Evolutionary conservation across 148 eudicot species (phyloP), one percentile per base, ranked within the genome.

Genomic region (Camellia sinensis): DNA sequence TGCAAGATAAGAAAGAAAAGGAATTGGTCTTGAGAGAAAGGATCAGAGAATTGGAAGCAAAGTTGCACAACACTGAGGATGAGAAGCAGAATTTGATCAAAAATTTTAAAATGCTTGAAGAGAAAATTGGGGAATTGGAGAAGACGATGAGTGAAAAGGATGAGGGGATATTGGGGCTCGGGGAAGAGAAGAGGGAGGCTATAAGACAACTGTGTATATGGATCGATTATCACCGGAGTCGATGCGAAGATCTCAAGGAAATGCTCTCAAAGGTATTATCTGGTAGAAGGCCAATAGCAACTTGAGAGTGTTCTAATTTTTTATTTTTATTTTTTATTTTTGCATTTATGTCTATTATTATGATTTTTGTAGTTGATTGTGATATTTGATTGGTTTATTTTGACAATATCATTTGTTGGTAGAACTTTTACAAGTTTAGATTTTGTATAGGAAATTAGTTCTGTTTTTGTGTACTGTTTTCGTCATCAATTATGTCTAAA

Each of bases 171-270:
- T 57, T 73, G 54, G 89, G 79, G 4, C 74, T 94, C 6, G 86
- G 86, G 45, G 94, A 92, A 67, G 94, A 92, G 88, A 94, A 94
- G 80, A 88, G 89, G 46, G 92, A 92, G 80, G 98, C 92, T 13
- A 94, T 94, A 69, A 88, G 87, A 83, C 97, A 92, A 86, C 80
- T 94, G 74, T 92, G 94, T 63, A 80, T 92, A 50, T 90, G 91
- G 91, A 82, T 82, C 5, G 98, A 91, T 60, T 85, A 88, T 83
- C 87, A 90, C 76, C 87, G 85, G 13, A 81, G 71, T 74, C 92
- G 89, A 21, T 86, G 86, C 50, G 84, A 85, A 63, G 84, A 89
- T 86, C 90, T 95, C 64, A 87, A 80, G 82, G 87, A 79, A 44
- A 80, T 72, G 41, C 71, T 92, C 40, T 72, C 73, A 10, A 92